Evolutionary conservation across 2,329 filamentous ascomycete species (phyloP).

Genomic region (Grosmannia clavigera): DNA sequence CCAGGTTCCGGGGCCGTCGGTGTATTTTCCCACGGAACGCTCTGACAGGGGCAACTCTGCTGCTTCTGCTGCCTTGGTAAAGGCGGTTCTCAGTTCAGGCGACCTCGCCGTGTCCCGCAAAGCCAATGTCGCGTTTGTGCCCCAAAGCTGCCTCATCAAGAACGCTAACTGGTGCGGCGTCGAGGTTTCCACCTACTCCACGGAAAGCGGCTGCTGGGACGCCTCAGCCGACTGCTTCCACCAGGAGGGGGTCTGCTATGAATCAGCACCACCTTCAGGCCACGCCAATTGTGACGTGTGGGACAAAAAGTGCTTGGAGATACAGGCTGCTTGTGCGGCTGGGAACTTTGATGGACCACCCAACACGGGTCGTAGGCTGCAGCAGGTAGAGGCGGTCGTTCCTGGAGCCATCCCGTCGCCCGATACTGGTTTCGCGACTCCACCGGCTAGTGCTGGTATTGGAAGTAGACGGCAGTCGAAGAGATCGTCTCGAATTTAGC

Average conservation of each 20-base stretch:
- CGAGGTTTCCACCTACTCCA: constrained; percentile 44
- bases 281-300: constrained; percentile 46
- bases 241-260: constrained; percentile 49
- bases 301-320: constrained; percentile 45
- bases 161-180: constrained; percentile 64
- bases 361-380: constrained; percentile 24
- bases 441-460: background rate
- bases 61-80: constrained; percentile 1
- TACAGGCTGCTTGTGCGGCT: constrained; percentile 30
- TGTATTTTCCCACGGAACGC: constrained; percentile 30
- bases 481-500: background rate
- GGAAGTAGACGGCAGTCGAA: background rate
- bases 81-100: background rate
- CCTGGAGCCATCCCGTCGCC: constrained; percentile 21
- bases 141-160: constrained; percentile 44
- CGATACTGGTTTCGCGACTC: background rate
- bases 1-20: constrained; percentile 41
- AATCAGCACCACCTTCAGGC: constrained; percentile 45
- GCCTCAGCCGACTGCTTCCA: constrained; percentile 42
- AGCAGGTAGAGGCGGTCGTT: constrained; percentile 18
- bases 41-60: constrained; percentile 1
- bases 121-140: constrained; percentile 34
- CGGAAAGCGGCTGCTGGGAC: constrained; percentile 47
- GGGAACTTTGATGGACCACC: constrained; percentile 36
- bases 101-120: background rate